Conservation (phyloP, 345 rosid genomes). For the Eucalyptus brandiana region DNA sequence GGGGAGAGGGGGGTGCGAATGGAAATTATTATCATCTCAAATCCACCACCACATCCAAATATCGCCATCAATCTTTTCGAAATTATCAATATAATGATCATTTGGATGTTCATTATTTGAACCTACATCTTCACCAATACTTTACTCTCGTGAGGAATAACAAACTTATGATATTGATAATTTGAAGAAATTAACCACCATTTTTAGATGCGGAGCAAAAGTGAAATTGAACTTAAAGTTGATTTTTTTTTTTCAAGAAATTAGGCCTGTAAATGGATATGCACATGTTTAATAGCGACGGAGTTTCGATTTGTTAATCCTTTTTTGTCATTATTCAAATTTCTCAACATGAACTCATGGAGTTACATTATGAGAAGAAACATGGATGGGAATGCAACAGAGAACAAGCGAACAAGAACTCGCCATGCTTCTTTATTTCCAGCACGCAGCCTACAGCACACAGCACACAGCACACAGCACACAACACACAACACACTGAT, state of each 20-base stretch:
- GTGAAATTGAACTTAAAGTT: rapidly evolving
- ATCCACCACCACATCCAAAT: not conserved
- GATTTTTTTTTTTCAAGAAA: not conserved
- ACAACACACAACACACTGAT: not conserved
- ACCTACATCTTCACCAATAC: not conserved
- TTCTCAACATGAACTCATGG: not conserved
- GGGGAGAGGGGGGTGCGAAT: too few relatives aligned
- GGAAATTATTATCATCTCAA: too few relatives aligned
- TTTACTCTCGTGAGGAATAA: not conserved
- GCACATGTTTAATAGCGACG: not conserved
- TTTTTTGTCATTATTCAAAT: not conserved
- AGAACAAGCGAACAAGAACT: not conserved
- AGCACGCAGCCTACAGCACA: not conserved
- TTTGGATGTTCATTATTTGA: not conserved
- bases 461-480: not conserved
- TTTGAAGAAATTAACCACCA: not conserved
- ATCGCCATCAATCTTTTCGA: rapidly evolving
- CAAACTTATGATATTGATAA: not conserved
- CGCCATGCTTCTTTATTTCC: not conserved
- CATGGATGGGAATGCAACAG: not conserved
- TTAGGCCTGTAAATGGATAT: not conserved
- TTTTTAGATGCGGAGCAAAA: not conserved
- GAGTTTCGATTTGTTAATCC: not conserved
- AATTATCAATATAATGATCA: not conserved
- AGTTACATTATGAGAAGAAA: not conserved